Percentiles rank a stretch among this genome's conserved stretches.
Evolutionary conservation across 768 basidiomycete species (phyloP).

Genomic region (Russula ochroleuca): DNA sequence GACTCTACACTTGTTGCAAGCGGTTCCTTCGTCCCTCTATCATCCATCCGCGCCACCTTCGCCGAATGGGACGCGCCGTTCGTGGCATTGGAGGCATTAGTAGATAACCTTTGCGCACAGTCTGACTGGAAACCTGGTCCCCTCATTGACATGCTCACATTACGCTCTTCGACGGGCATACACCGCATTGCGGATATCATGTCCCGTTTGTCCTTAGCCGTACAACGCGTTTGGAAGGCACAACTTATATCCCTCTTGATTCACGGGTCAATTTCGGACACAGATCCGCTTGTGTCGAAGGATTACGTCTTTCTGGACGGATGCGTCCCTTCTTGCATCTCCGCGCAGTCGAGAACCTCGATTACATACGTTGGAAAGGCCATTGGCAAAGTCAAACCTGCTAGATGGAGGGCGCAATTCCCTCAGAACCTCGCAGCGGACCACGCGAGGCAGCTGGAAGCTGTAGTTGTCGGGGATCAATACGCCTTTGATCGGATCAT

Average conservation of each 20-base stretch:
- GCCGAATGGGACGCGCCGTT: constrained; percentile 87
- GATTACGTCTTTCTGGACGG: constrained; percentile 57
- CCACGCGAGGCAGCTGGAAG: constrained; percentile 61
- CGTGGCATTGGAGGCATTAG: constrained; percentile 59
- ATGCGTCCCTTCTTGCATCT: constrained; percentile 72
- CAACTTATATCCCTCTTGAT: constrained; percentile 81
- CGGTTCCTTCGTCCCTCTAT: constrained; percentile 80
- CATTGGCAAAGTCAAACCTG: constrained; percentile 75
- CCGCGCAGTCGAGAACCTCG: constrained; percentile 67
- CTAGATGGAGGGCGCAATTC: constrained; percentile 73
- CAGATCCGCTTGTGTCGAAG: constrained; percentile 65
- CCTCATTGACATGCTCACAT: constrained; percentile 73
- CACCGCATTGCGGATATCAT: constrained; percentile 70
- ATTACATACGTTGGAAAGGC: constrained; percentile 86
- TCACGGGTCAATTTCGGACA: constrained; percentile 60
- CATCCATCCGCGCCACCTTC: constrained; percentile 77
- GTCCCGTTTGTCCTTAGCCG: constrained; percentile 62
- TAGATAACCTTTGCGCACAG: constrained; percentile 56
- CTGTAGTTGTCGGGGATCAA: constrained; percentile 68
- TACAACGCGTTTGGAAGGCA: constrained; percentile 78
- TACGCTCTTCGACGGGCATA: constrained; percentile 72
- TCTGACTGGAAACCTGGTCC: constrained; percentile 66
- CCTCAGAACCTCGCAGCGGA: constrained; percentile 61
- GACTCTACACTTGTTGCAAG: constrained; percentile 75
- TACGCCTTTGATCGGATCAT: constrained; percentile 74